These are phyloP conservation scores for Aspergillus floridensis DNA, from an alignment of 2,329 filamentous ascomycete species.

Conservation along the genomic window DNA sequence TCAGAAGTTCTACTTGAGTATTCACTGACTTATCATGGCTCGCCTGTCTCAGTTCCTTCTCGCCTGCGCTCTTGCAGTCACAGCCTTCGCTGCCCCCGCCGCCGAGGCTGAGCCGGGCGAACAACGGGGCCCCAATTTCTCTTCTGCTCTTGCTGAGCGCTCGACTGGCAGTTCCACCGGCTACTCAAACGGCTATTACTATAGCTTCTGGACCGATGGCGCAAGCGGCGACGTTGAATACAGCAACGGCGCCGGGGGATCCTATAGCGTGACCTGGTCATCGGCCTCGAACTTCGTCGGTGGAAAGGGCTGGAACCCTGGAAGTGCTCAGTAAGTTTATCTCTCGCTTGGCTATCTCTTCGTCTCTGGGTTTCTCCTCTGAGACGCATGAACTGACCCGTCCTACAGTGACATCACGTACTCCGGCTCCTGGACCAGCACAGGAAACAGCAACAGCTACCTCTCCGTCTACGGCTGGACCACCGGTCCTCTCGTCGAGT, in stretches of 20 bases:
- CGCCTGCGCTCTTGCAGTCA: constrained; percentile 20
- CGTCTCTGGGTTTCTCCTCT: no score
- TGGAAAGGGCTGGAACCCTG: constrained; percentile 60
- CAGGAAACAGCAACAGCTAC: constrained; percentile 33
- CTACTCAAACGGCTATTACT: constrained; percentile 47
- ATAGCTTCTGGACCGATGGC: constrained; percentile 51
- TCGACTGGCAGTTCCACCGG: constrained; percentile 30
- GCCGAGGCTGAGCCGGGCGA: constrained; percentile 16
- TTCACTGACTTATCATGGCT: constrained; percentile 20
- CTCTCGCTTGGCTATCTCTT: no score
- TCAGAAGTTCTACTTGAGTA: background rate
- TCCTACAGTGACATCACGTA: constrained; percentile 28
- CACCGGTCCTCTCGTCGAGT: constrained; percentile 35
- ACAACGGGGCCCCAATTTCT: constrained; percentile 11
- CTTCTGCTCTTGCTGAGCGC: constrained; percentile 11
- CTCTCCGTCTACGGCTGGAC: constrained; percentile 45
- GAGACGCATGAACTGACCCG: background rate
- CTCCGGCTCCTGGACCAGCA: constrained; percentile 28
- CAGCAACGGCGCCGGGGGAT: constrained; percentile 45
- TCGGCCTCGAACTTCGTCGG: constrained; percentile 54
- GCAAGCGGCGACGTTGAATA: constrained; percentile 43
- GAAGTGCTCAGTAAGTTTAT: constrained; percentile 49
- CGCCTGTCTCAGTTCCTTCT: constrained; percentile 26
- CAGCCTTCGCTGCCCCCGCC: constrained; percentile 24
- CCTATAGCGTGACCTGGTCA: constrained; percentile 49